Base-by-base conservation (phyloP, 495 filamentous ascomycete genomes). In the Xylaria scruposa region DNA sequence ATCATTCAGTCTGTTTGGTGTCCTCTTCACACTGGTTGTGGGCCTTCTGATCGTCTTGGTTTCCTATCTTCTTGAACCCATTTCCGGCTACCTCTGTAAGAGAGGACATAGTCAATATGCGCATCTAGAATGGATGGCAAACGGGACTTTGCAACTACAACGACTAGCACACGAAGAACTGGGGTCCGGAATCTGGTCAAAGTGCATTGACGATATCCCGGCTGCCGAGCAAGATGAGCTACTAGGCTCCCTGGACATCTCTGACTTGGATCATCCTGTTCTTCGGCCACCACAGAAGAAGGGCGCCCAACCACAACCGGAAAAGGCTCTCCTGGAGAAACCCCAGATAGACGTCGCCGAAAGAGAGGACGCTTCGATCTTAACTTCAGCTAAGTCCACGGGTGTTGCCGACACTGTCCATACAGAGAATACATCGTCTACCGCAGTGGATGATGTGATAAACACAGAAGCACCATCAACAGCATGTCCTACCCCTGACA, bases 1-100 rank as follows among this genome's bases (percentile, higher is more conserved):
- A 9, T 75, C 73, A 0, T 75, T 77, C 31, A 73, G 66, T 53
- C 17, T 73, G 3, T 70, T 77, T 42, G 73, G 75, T 36, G n/a
- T n/a, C 73, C 75, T 0, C 19, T 54, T 77, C 40, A 67, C 66
- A 17, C n/a, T 51, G 26, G 49, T 67, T 6, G 13, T 71, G 7
- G 75, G 75, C 13, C n/a, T 70, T 15, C 19, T 77, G 15, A 51
- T 73, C 2, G 68, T 74, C 13, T 15, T 73, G 31, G n/a, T 62
- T 24, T 75, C 73, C 17, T 70, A 68, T 38, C 49, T 36, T 13
- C 47, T 75, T 12, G 75, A 77, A 19, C 49, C 70, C 3, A 17
- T 73, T 15, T 54, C 49, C 66, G 49, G 31, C 1, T 53, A 19
- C n/a, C n/a, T 73, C 10, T 29, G 33, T 15, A 44, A 36, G 9